A percentile compares a stretch with the other conserved stretches of the same genome.
Conservation (phyloP, 345 rosid genomes). For the Eutrema yunnanense region DNA sequence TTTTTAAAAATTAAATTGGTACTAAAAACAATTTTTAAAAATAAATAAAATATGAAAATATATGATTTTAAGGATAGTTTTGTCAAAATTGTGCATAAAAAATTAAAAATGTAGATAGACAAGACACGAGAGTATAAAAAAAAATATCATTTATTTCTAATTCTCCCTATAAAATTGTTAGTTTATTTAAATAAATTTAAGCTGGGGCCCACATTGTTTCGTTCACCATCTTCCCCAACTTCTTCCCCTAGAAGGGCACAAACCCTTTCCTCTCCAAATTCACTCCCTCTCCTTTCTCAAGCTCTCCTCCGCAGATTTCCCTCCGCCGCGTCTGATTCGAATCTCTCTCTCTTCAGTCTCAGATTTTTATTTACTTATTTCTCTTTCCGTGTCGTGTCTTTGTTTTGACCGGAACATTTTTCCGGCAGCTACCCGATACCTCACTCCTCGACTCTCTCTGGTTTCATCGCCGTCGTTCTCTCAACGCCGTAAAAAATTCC, state of each 20-base stretch:
- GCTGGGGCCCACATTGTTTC: neutral
- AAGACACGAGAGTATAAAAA: no score
- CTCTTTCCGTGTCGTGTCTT: neutral
- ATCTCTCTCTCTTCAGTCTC: neutral
- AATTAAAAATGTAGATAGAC: no score
- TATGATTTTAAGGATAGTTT: no score
- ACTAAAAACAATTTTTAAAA: no score
- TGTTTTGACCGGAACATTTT: neutral
- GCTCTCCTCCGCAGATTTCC: neutral
- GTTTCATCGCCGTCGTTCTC: neutral
- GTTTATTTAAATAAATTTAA: neutral
- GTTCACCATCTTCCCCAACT: neutral
- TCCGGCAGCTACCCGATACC: neutral
- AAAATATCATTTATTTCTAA: no score
- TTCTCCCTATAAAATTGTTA: no score
- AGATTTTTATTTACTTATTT: neutral
- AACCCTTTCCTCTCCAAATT: neutral
- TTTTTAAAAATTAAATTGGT: no score
- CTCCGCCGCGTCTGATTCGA: neutral
- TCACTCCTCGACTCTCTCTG: neutral
- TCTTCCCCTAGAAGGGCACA: neutral
- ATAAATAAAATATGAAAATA: no score
- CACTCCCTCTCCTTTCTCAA: neutral
- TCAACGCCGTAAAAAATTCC: neutral
- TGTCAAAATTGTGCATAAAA: no score